Conservation (phyloP, 805 yeast species). For the Saccharomycopsis olivae region DNA sequence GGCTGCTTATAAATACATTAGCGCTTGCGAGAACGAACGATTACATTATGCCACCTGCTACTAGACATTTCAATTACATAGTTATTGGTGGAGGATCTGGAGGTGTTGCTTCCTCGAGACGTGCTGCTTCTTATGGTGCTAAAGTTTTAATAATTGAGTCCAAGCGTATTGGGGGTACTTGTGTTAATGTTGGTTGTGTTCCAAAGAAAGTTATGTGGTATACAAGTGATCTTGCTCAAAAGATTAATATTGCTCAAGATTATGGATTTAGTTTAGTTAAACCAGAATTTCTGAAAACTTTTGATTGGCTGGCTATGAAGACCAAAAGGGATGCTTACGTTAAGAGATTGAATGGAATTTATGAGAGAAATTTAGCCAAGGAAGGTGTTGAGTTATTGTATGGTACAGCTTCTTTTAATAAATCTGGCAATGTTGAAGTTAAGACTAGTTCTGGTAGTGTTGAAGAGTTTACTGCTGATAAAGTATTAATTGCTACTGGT, state of each 20-base stretch:
- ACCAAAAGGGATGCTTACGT: conserved; percentile 88
- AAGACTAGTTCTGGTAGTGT: conserved; percentile 43
- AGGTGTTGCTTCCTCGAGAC: conserved; percentile 96
- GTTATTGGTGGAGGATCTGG: conserved; percentile 99
- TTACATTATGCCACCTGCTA: conserved; percentile 1
- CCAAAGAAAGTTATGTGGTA: conserved; percentile 99
- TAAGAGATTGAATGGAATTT: conserved; percentile 80
- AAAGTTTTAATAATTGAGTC: conserved; percentile 77
- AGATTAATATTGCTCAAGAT: conserved; percentile 61
- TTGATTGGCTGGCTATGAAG: conserved; percentile 78
- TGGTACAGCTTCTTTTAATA: conserved; percentile 76
- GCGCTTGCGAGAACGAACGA: background rate
- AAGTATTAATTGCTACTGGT: conserved; percentile 85
- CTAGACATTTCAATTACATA: conserved; percentile 68
- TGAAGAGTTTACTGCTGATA: conserved; percentile 63
- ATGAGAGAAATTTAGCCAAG: conserved; percentile 73
- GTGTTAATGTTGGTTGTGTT: conserved; percentile 98
- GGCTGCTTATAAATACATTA: background rate
- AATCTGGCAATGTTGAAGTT: conserved; percentile 72
- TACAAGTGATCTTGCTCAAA: conserved; percentile 81
- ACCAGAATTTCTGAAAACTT: conserved; percentile 43
- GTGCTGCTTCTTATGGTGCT: conserved; percentile 92
- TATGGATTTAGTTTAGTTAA: conserved; percentile 59
- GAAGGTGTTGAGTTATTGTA: conserved; percentile 83
- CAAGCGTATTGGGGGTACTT: conserved; percentile 86